Evolutionary conservation across 2,329 filamentous ascomycete genomes (phyloP), one percentile per base, ranked within the genome.

Genomic region (Magnaporthiopsis incrustans): DNA sequence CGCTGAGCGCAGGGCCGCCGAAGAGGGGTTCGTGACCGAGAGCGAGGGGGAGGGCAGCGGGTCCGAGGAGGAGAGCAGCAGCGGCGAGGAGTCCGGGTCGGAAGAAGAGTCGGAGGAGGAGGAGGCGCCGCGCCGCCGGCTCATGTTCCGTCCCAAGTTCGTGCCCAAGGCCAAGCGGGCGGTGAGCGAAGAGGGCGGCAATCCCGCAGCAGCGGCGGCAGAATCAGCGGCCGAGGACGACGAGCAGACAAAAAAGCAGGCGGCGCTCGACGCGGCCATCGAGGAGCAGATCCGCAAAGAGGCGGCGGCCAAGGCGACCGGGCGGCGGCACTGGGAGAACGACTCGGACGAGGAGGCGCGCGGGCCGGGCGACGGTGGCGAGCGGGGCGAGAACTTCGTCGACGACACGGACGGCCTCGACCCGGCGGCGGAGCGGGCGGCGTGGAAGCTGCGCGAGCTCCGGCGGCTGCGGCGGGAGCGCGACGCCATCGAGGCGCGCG

Each of bases 401-500:
- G 92, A 98, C 75, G 95, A 97, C 71, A 91, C 89, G 2, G 95
- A 99, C 73, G 91, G 87, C 50, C 71, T 93, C 3, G 92, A 98
- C 74, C 90, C 91, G 0, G 92, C 90, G 67, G 92, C 91, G 10
- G 95, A 99, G 75, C 85, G 89, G 67, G 92, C 92, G 8, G 92
- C 93, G 0, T 99, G 95, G 94, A 95, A 94, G 73, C 82, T 99
- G 61, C 88, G 95, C 61, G 95, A 99, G 77, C 82, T 99, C 57
- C 89, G 89, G 75, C 89, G 95, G 11, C 86, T 98, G 68, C 93
- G 94, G 77, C 87, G 95, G 62, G 90, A 95, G 70, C 87, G 95
- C 32, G 88, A 92, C 70, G 87, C 87, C 2, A 93, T 99, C 70
- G 92, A 97, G 73, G 85, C 84, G 68, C 86, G 87, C 44, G 95